Percentiles rank a stretch among this genome's conserved stretches.
These are phyloP conservation scores for Ascochyta fabae DNA, from an alignment of 2,329 filamentous ascomycete genomes.

Conservation along the genomic window DNA sequence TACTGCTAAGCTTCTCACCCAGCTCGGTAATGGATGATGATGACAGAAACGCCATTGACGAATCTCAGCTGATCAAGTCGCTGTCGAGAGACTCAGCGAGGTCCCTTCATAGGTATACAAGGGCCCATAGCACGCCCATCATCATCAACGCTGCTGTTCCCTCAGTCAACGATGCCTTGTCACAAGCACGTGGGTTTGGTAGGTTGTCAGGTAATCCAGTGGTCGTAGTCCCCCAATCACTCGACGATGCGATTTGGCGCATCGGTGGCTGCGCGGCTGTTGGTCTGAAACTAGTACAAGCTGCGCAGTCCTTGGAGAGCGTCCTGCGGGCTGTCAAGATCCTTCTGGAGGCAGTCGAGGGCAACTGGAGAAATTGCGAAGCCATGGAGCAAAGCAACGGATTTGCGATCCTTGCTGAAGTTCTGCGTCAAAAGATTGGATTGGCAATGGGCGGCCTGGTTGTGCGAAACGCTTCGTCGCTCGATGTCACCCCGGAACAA, in stretches of 20 bases:
- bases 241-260: conserved; percentile 93
- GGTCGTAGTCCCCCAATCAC: conserved; percentile 77
- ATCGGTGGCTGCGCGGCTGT: conserved; percentile 89
- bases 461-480: conserved; percentile 55
- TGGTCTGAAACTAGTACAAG: conserved; percentile 82
- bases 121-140: conserved; percentile 76
- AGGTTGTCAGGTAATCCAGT: conserved; percentile 84
- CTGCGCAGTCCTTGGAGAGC: conserved; percentile 72
- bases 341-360: conserved; percentile 82
- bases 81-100: conserved; percentile 75
- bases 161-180: conserved; percentile 86
- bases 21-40: conserved; percentile 81
- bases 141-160: conserved; percentile 89
- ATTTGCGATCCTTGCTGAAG: conserved; percentile 83
- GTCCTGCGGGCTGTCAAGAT: conserved; percentile 81
- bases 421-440: conserved; percentile 83
- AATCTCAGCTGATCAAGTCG: conserved; percentile 76
- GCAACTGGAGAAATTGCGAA: conserved; percentile 97
- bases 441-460: conserved; percentile 52
- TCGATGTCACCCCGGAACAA: conserved; percentile 48
- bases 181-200: conserved; percentile 78
- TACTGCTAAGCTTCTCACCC: conserved; percentile 84
- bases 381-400: conserved; percentile 97
- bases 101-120: conserved; percentile 71
- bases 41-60: conserved; percentile 72